Evolutionary conservation across 352 stramenopile genomes (phyloP).

Genomic region (Lagenidium giganteum): DNA sequence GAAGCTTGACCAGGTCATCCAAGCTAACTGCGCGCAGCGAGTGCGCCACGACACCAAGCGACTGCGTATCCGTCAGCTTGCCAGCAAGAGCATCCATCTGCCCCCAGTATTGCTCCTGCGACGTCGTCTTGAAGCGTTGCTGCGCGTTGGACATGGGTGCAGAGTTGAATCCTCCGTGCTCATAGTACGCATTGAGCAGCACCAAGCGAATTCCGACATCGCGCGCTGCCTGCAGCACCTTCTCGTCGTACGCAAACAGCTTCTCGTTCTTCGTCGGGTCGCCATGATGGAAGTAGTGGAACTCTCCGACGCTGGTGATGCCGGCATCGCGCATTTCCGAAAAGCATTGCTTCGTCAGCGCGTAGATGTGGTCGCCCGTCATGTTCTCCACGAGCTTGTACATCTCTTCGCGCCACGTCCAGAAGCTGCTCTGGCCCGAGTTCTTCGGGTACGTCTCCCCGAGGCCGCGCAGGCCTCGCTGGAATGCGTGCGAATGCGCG

Average conservation of each 20-base stretch:
- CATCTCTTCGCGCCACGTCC: conserved; percentile 82
- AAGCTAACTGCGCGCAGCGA: conserved; percentile 70
- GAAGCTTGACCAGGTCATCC: conserved; percentile 51
- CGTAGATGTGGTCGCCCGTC: conserved; percentile 58
- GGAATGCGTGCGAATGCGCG: conserved; percentile 78
- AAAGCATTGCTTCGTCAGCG: conserved; percentile 70
- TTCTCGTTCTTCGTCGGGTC: conserved; percentile 27
- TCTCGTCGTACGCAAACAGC: conserved; percentile 66
- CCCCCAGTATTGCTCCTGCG: conserved; percentile 55
- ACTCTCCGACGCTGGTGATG: conserved; percentile 75
- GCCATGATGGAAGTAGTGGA: conserved; percentile 80
- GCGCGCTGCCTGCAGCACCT: conserved; percentile 49
- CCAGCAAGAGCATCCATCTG: conserved; percentile 54
- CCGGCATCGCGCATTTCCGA: conserved; percentile 71
- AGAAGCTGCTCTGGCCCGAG: conserved; percentile 50
- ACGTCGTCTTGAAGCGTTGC: conserved; percentile 67
- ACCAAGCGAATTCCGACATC: conserved; percentile 72
- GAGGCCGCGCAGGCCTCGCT: conserved; percentile 62
- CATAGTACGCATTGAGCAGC: conserved; percentile 72
- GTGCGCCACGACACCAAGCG: conserved; percentile 67
- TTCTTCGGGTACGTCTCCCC: conserved; percentile 67
- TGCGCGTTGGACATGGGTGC: conserved; percentile 57
- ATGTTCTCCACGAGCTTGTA: conserved; percentile 72
- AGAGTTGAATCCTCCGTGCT: conserved; percentile 58
- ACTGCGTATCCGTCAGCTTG: conserved; percentile 35